Base-by-base conservation (phyloP, 1,284 basidiomycete genomes). In the Coniferiporia sulphurascens region DNA sequence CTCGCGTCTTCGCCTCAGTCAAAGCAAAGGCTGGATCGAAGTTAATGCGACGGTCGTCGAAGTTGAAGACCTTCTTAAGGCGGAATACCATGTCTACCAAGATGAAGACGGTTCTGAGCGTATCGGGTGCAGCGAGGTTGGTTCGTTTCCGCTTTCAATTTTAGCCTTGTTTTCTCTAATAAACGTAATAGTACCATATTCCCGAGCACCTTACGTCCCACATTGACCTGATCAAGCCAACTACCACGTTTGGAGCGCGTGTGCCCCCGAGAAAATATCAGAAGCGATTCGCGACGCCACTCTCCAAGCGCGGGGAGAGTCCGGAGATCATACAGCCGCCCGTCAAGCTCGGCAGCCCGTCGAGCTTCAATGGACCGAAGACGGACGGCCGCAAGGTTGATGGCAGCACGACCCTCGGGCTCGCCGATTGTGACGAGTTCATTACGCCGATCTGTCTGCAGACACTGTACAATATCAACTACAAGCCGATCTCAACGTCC, bases 171-270 rank as follows among this genome's bases (percentile, higher is more conserved):
- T 46, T 46, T 46, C 17, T 46, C 8, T 46, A 17, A 46, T n/a
- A 9, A 46, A 46, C 44, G 27, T 27, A 46, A 46, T 41, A 46
- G 7, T 80, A 79, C 62, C 73, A 71, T 15, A 66, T 79, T 32
- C 78, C 77, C 0, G 66, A 65, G 36, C 66, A 72, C 57, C 63
- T 79, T 41, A 66, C 68, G 19, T 65, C 70, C 15, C 74, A 78
- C 58, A 69, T 80, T 48, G 78, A 80, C 59, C 65, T 79, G 48
- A 71, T 80, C 60, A 74, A 73, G 55, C 78, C 78, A 3, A 78
- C 78, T 1, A 70, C 78, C 1, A 74, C 78, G 63, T 76, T 77
- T 65, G 67, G 69, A 48, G 67, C 69, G 34, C 68, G 65, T 34
- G 52, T 59, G 44, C 52, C 61, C 8, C 54, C 54, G 27, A 22